A percentile compares a stretch with the other conserved stretches of the same genome.
These are phyloP conservation scores for Urtica urens DNA, from an alignment of 306 rosid species.

Conservation along the genomic window DNA sequence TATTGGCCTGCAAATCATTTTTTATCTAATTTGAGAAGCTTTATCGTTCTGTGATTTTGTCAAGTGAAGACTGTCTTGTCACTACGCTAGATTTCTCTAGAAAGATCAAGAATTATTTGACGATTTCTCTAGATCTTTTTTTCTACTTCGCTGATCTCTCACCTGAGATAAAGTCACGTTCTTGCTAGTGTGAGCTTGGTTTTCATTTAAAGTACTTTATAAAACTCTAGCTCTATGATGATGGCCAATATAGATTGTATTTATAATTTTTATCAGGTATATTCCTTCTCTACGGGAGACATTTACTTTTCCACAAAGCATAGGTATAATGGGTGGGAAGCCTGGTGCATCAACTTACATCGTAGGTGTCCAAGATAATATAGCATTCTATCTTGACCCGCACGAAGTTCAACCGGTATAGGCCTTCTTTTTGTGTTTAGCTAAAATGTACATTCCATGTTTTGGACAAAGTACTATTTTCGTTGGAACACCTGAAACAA, in stretches of 20 bases:
- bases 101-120: too few relatives aligned
- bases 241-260: too few relatives aligned
- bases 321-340: slow-evolving; percentile 92
- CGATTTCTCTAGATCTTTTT: too few relatives aligned
- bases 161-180: too few relatives aligned
- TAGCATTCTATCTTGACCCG: slow-evolving; percentile 91
- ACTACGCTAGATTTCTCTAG: too few relatives aligned
- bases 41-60: too few relatives aligned
- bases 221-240: too few relatives aligned
- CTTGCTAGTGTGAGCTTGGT: not conserved
- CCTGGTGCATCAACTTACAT: slow-evolving; percentile 90
- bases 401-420: slow-evolving; percentile 75
- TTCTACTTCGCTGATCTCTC: not conserved
- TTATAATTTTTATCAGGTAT: slow-evolving; percentile 77
- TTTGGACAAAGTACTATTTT: too few relatives aligned
- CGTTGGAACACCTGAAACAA: too few relatives aligned
- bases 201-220: not conserved
- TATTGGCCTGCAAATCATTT: not conserved
- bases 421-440: not conserved
- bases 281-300: slow-evolving; percentile 72
- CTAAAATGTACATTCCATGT: slow-evolving; percentile 4
- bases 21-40: too few relatives aligned
- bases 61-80: too few relatives aligned
- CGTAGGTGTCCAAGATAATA: slow-evolving; percentile 80
- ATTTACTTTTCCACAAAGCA: slow-evolving; percentile 84